Evolutionary conservation across 768 basidiomycete species (phyloP).

Genomic region (Tricholomella constricta): DNA sequence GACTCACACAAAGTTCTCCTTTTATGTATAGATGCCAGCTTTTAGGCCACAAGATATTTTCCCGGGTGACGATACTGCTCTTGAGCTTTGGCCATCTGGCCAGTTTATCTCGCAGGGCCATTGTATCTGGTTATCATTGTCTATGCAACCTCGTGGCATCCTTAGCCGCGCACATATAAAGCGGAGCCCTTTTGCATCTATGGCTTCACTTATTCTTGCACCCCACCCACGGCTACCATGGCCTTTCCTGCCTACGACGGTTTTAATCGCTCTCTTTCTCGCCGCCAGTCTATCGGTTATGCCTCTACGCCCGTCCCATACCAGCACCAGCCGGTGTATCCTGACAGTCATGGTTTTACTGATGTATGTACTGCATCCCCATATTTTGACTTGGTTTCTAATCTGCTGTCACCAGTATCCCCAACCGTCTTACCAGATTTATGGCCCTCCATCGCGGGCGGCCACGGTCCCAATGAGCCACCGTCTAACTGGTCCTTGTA

Average conservation of each 20-base stretch:
- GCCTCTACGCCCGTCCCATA: slow-evolving; percentile 30
- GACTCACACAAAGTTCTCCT: neutral
- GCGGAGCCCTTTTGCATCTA: neutral
- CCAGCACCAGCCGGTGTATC: slow-evolving; percentile 41
- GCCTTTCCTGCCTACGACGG: slow-evolving; percentile 29
- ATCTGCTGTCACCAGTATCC: slow-evolving; percentile 35
- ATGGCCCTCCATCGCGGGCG: slow-evolving; percentile 35
- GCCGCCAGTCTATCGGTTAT: slow-evolving; percentile 43
- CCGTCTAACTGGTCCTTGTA: slow-evolving; percentile 45
- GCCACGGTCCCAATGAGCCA: slow-evolving; percentile 39
- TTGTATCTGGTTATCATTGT: slow-evolving; percentile 5
- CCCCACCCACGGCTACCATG: slow-evolving; percentile 11
- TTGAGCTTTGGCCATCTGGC: slow-evolving; percentile 8
- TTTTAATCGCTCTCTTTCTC: slow-evolving; percentile 33
- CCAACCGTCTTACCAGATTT: slow-evolving; percentile 48
- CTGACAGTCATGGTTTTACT: slow-evolving; percentile 31
- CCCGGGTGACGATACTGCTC: neutral
- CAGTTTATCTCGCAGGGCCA: slow-evolving; percentile 9
- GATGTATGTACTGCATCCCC: slow-evolving; percentile 34
- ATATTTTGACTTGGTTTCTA: neutral
- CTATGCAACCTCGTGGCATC: slow-evolving; percentile 19
- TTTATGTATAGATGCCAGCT: neutral
- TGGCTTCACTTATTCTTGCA: slow-evolving; percentile 2
- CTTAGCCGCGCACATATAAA: slow-evolving; percentile 19
- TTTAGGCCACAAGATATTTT: neutral